Conservation (phyloP, 2,329 filamentous ascomycete genomes). For the Fusarium torreyae region DNA sequence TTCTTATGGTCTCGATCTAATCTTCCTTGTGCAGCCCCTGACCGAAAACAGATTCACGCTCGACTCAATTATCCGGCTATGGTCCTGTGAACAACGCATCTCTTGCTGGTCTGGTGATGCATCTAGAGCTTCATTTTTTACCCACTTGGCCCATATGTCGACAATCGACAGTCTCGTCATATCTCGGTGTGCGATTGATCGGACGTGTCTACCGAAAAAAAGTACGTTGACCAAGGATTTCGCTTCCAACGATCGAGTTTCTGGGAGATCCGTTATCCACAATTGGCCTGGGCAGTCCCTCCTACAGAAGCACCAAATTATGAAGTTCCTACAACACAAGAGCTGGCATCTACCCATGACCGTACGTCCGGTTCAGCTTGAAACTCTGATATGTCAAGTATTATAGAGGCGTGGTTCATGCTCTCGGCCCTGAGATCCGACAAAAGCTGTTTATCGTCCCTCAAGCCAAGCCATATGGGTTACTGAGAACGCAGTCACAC, state of each 20-base stretch:
- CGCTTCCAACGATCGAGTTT: slow-evolving; percentile 15
- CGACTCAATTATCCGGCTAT: slow-evolving; percentile 8
- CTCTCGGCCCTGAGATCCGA: slow-evolving; percentile 46
- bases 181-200: slow-evolving; percentile 12
- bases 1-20: slow-evolving; percentile 8
- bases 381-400: not conserved
- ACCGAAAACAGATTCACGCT: slow-evolving; percentile 2
- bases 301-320: slow-evolving; percentile 27
- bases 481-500: slow-evolving; percentile 12
- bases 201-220: slow-evolving; percentile 15
- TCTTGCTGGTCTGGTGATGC: not conserved
- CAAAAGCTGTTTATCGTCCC: slow-evolving; percentile 22
- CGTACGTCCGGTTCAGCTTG: not conserved
- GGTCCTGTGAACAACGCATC: not conserved
- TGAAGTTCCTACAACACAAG: slow-evolving; percentile 3
- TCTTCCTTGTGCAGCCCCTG: not conserved
- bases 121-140: slow-evolving; percentile 1
- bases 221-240: slow-evolving; percentile 12
- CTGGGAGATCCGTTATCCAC: slow-evolving; percentile 4
- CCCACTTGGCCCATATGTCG: slow-evolving; percentile 12
- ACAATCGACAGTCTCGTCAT: slow-evolving; percentile 26
- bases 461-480: slow-evolving; percentile 1
- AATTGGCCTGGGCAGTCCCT: slow-evolving; percentile 15
- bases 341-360: slow-evolving; percentile 11
- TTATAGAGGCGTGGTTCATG: slow-evolving; percentile 4